These are phyloP conservation scores for Neofusicoccum umdonicola DNA, from an alignment of 2,329 filamentous ascomycete species.

Conservation along the genomic window DNA sequence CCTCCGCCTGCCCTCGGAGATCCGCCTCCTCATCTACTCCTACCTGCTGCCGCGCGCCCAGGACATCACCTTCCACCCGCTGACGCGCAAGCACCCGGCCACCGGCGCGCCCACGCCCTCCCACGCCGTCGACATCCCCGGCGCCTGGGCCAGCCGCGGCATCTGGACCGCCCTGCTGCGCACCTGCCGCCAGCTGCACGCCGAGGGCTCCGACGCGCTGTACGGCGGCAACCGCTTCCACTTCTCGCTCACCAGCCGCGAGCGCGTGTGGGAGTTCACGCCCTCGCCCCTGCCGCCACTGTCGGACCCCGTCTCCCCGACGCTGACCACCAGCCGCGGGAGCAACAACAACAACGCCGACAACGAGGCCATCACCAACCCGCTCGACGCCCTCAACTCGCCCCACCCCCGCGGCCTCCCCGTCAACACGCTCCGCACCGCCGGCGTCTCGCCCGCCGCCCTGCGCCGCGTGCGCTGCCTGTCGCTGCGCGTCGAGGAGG, in stretches of 20 bases:
- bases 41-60: conserved; percentile 16
- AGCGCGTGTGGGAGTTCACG: conserved; percentile 4
- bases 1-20: conserved; percentile 15
- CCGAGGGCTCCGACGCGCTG: conserved; percentile 21
- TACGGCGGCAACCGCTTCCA: conserved; percentile 23
- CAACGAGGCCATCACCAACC: not conserved
- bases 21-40: conserved; percentile 17
- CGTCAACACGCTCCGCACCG: conserved; percentile 9
- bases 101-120: not conserved
- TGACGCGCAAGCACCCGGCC: conserved; percentile 2
- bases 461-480: conserved; percentile 11
- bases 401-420: conserved; percentile 8
- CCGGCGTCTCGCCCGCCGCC: not conserved
- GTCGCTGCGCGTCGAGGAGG: conserved; percentile 11
- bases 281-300: not conserved
- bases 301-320: no score
- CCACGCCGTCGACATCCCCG: conserved; percentile 2
- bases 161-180: conserved; percentile 15
- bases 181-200: conserved; percentile 21
- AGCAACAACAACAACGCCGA: not conserved
- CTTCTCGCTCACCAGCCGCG: conserved; percentile 11
- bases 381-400: not conserved
- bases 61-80: conserved; percentile 13
- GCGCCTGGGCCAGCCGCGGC: not conserved
- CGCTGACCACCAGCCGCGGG: no score